A percentile compares a stretch with the other conserved stretches of the same genome.
Evolutionary conservation across 2,329 filamentous ascomycete genomes (phyloP).

Genomic region (Cladosporium cucumerinum): DNA sequence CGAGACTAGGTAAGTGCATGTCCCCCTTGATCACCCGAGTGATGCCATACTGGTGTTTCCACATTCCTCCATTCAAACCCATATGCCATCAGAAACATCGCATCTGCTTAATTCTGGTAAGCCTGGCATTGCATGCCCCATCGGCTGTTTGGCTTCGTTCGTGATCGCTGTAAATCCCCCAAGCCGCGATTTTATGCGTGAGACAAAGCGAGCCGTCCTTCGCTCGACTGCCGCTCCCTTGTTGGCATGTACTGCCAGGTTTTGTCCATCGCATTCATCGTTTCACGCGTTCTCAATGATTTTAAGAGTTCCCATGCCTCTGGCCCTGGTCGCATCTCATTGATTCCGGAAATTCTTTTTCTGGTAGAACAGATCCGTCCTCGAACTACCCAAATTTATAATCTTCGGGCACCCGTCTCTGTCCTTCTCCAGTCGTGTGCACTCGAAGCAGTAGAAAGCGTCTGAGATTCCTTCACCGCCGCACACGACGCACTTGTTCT

Average conservation of each 20-base stretch:
- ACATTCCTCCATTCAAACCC: not conserved
- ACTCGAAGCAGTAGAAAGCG: constrained; percentile 99
- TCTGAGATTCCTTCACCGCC: constrained; percentile 97
- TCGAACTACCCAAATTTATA: constrained; percentile 92
- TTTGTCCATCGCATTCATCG: not conserved
- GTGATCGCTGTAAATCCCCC: not conserved
- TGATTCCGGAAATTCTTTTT: constrained; percentile 70
- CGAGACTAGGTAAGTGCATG: not conserved
- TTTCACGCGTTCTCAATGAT: not conserved
- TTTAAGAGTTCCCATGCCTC: not conserved
- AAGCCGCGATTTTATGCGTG: not conserved
- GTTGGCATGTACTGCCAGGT: not conserved
- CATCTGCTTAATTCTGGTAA: not conserved
- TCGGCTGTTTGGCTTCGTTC: not conserved
- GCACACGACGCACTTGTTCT: constrained; percentile 99
- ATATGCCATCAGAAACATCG: not conserved
- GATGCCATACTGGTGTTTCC: not conserved
- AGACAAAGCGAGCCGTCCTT: not conserved
- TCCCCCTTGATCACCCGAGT: not conserved
- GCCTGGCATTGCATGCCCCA: not conserved
- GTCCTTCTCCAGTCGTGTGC: constrained; percentile 93
- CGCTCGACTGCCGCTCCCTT: not conserved
- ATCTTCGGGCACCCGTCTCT: constrained; percentile 98
- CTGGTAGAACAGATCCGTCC: constrained; percentile 84
- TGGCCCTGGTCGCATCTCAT: constrained; percentile 21